Base-by-base conservation (phyloP, 495 filamentous ascomycete species). In the Entonaema liquescens region DNA sequence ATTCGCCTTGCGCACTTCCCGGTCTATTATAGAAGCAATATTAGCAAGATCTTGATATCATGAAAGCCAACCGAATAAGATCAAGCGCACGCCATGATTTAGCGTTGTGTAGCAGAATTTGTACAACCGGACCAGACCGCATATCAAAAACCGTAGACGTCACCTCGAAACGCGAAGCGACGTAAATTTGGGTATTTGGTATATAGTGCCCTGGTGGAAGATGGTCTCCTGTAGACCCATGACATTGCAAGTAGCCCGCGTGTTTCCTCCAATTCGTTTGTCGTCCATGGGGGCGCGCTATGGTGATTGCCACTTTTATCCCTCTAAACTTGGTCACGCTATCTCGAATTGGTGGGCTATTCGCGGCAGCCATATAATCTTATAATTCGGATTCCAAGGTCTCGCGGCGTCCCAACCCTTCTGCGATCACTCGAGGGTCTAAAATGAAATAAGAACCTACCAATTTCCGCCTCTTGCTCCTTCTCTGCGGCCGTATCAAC, bases 391-490 rank as follows among this genome's bases (percentile, higher is more conserved):
- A 50, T 19, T 31, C n/a, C 11, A 6, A 23, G 21, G 57, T 55
- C 21, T 9, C 53, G 19, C 26, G 23, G 19, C 13, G 15, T 36
- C n/a, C 38, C 23, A 9, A 17, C 8, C 21, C 17, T 54, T 40
- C 31, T 19, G 19, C 19, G 33, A 55, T 53, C 8, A 26, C 59
- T 36, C 47, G 68, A 68, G 13, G 68, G 61, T 59, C 26, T 29
- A 19, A 62, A 63, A 59, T 28, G 35, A 69, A 42, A 42, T 33
- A 66, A 62, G 12, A 11, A 94, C 94, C 77, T 85, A 98, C 94
- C 95, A 79, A 99, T 98, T 83, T 98, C 95, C 63, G 88, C 89
- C 78, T 97, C 94, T 79, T 98, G 92, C 68, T 98, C 94, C 81
- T 95, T 97, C 71, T 98, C 94, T 59, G 92, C 92, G 23, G 93